phyloP scores from a whole-genome alignment of 352 stramenopile genomes.

The Lagenidium giganteum region DNA sequence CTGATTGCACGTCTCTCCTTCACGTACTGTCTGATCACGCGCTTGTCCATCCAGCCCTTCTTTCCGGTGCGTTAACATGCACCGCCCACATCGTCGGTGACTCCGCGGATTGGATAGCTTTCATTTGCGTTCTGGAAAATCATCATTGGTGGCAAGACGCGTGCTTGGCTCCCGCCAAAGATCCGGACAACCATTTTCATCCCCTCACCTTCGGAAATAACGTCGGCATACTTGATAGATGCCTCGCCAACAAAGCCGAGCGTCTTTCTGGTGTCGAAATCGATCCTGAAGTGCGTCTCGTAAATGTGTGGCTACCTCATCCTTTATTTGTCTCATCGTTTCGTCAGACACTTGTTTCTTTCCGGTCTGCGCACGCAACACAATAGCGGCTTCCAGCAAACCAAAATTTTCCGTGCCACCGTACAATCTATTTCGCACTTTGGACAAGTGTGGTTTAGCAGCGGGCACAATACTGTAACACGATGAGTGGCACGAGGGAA shows the following conservation, averaged over 20 bases:
- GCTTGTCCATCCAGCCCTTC: conserved; percentile 22
- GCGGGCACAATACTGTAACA: too few species aligned
- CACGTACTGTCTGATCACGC: conserved; percentile 20
- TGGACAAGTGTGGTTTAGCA: too few species aligned
- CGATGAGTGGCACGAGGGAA: too few species aligned
- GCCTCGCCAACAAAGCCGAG: conserved; percentile 14
- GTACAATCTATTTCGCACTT: too few species aligned
- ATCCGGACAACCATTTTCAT: conserved; percentile 28
- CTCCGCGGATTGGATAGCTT: conserved; percentile 18
- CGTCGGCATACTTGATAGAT: conserved; percentile 21
- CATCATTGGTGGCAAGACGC: conserved; percentile 22
- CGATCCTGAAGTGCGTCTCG: conserved; percentile 22
- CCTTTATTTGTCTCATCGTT: conserved; percentile 1
- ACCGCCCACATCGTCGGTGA: conserved; percentile 11
- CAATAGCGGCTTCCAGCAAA: too few species aligned
- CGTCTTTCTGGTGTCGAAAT: conserved; percentile 15
- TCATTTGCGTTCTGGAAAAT: conserved; percentile 18
- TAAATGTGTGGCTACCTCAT: conserved; percentile 21
- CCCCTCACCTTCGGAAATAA: conserved; percentile 16
- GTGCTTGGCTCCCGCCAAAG: conserved; percentile 6
- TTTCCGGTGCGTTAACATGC: conserved; percentile 17
- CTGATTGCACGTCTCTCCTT: conserved; percentile 6
- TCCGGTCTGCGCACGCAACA: conserved; percentile 3
- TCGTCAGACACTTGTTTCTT: conserved; percentile 9
- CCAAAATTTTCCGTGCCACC: too few species aligned